phyloP scores from a whole-genome alignment of 2,329 filamentous ascomycete genomes.

The Xylaria arbuscula region DNA sequence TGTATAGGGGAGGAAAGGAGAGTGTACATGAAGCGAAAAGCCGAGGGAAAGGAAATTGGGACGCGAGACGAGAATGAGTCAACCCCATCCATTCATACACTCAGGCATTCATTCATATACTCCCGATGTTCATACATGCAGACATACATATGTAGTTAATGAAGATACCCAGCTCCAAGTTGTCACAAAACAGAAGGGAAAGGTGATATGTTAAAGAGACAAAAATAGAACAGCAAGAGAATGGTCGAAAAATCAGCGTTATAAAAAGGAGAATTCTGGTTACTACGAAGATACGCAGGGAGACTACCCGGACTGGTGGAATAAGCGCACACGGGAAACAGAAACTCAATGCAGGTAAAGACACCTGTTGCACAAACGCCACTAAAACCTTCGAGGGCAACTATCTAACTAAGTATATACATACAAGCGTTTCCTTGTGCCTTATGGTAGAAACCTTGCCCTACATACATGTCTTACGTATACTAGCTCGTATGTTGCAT shows the following conservation, averaged over 20 bases:
- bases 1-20: background rate
- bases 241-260: background rate
- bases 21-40: background rate
- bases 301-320: too few species aligned
- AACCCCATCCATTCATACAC: background rate
- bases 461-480: too few species aligned
- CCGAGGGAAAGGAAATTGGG: background rate
- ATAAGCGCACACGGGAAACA: too few species aligned
- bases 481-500: too few species aligned
- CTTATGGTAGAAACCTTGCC: too few species aligned
- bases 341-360: too few species aligned
- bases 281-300: too few species aligned
- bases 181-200: background rate
- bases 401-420: too few species aligned
- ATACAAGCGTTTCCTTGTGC: too few species aligned
- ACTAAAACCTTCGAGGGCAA: too few species aligned
- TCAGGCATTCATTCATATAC: background rate
- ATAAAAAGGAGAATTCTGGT: background rate
- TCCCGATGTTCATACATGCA: conserved; percentile 3
- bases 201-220: background rate
- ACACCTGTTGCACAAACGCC: too few species aligned
- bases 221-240: too few species aligned
- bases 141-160: conserved; percentile 8
- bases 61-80: background rate
- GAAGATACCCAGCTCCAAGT: conserved; percentile 30